phyloP scores from a whole-genome alignment of 2,329 filamentous ascomycete species.

The Dryadomyces quercivorus region DNA sequence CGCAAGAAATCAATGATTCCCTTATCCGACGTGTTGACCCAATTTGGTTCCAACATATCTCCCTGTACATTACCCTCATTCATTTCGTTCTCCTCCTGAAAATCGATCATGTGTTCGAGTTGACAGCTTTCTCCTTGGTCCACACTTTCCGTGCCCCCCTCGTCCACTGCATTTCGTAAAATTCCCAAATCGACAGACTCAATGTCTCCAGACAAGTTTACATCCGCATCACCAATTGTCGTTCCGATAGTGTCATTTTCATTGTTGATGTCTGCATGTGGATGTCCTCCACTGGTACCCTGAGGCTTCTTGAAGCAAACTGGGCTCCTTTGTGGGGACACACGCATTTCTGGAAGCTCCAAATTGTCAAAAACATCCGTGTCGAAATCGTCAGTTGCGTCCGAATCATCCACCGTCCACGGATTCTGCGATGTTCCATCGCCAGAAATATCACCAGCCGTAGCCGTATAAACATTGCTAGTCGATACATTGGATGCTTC shows the following conservation, averaged over 20 bases:
- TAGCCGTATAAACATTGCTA: not conserved
- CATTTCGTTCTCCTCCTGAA: not conserved
- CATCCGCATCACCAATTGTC: too few relatives aligned
- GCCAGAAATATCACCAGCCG: not conserved
- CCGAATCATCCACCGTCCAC: slow-evolving; percentile 2
- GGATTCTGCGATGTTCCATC: slow-evolving; percentile 3
- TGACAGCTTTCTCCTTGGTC: too few relatives aligned
- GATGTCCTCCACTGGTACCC: not conserved
- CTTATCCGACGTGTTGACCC: slow-evolving; percentile 14
- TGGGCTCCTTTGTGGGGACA: not conserved
- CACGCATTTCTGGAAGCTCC: not conserved
- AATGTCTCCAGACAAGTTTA: too few relatives aligned
- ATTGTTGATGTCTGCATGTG: not conserved
- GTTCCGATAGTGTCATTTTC: too few relatives aligned
- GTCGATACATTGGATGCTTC: not conserved
- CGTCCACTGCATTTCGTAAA: too few relatives aligned
- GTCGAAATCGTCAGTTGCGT: slow-evolving; percentile 7
- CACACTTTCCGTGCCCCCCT: too few relatives aligned
- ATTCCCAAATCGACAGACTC: too few relatives aligned
- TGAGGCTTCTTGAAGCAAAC: not conserved
- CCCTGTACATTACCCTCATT: not conserved
- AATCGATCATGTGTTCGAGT: too few relatives aligned
- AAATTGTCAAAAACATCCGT: slow-evolving; percentile 11
- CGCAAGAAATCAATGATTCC: slow-evolving; percentile 17
- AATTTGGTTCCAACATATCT: slow-evolving; percentile 11